phyloP scores from a whole-genome alignment of 2,329 filamentous ascomycete genomes.

The Verticillium klebahnii region DNA sequence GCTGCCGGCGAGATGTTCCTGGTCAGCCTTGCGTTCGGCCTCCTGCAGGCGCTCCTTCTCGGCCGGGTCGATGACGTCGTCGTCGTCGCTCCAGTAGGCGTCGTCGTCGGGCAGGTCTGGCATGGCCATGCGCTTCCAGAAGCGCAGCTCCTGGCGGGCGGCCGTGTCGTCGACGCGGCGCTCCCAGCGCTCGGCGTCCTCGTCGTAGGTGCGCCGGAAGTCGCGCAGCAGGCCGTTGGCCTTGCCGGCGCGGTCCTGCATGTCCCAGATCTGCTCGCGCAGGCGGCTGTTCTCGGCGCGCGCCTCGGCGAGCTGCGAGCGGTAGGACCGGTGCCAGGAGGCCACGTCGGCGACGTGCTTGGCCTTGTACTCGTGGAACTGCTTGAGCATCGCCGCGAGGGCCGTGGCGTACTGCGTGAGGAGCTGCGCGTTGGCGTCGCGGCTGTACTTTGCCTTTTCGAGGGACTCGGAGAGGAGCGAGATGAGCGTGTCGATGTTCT shows the following conservation, averaged over 20 bases:
- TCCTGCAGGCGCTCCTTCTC: slow-evolving; percentile 54
- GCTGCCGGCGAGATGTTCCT: slow-evolving; percentile 28
- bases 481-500: slow-evolving; percentile 56
- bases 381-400: slow-evolving; percentile 53
- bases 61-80: slow-evolving; percentile 56
- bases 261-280: slow-evolving; percentile 63
- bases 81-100: slow-evolving; percentile 55
- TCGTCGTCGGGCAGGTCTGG: slow-evolving; percentile 56
- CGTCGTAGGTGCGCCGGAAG: slow-evolving; percentile 53
- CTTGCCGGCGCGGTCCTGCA: slow-evolving; percentile 54
- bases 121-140: slow-evolving; percentile 65
- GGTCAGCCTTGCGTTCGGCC: slow-evolving; percentile 39
- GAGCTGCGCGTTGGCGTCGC: slow-evolving; percentile 56
- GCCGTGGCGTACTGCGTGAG: slow-evolving; percentile 54
- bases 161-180: slow-evolving; percentile 47
- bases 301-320: slow-evolving; percentile 59
- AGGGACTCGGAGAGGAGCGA: slow-evolving; percentile 58
- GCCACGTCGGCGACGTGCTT: slow-evolving; percentile 58
- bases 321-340: slow-evolving; percentile 63
- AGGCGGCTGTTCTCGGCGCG: slow-evolving; percentile 59
- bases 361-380: slow-evolving; percentile 63
- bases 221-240: slow-evolving; percentile 55
- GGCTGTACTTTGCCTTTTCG: slow-evolving; percentile 55
- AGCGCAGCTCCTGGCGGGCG: slow-evolving; percentile 53
- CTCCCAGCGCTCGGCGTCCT: slow-evolving; percentile 50